These are phyloP conservation scores for Populus tremula DNA, from an alignment of 345 rosid genomes.

Conservation along the genomic window DNA sequence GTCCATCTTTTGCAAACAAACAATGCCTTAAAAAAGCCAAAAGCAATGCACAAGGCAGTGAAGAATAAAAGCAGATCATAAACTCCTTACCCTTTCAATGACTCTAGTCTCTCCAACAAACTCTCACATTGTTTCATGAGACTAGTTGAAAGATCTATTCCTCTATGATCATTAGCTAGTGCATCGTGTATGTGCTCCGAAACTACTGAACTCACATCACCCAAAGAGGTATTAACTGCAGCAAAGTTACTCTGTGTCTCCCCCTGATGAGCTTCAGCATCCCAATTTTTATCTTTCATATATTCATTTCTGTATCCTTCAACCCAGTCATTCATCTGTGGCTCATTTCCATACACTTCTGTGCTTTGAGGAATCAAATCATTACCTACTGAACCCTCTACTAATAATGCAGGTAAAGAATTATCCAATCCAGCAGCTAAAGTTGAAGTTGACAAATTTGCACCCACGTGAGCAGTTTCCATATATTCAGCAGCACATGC, in stretches of 20 bases:
- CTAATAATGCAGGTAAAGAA: conserved; percentile 26
- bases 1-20: neutral
- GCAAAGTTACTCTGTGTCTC: conserved; percentile 25
- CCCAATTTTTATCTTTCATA: conserved; percentile 22
- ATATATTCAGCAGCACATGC: conserved; percentile 30
- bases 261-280: conserved; percentile 25
- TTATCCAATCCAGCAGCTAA: conserved; percentile 29
- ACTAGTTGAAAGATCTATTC: conserved; percentile 39
- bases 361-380: conserved; percentile 29
- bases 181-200: conserved; percentile 12
- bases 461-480: conserved; percentile 29
- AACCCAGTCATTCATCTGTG: conserved; percentile 14
- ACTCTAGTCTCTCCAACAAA: conserved; percentile 71
- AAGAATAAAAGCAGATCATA: conserved; percentile 18
- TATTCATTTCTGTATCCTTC: conserved; percentile 36
- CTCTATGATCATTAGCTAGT: conserved; percentile 19
- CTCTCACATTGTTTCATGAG: conserved; percentile 54
- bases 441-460: conserved; percentile 27
- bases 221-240: conserved; percentile 26
- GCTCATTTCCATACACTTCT: conserved; percentile 19
- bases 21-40: neutral
- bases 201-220: conserved; percentile 13
- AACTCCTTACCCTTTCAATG: conserved; percentile 58
- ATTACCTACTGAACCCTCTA: conserved; percentile 21
- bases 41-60: neutral